Evolutionary conservation across 2,329 filamentous ascomycete genomes (phyloP), one percentile per base, ranked within the genome.

Genomic region (Plenodomus biglobosus): DNA sequence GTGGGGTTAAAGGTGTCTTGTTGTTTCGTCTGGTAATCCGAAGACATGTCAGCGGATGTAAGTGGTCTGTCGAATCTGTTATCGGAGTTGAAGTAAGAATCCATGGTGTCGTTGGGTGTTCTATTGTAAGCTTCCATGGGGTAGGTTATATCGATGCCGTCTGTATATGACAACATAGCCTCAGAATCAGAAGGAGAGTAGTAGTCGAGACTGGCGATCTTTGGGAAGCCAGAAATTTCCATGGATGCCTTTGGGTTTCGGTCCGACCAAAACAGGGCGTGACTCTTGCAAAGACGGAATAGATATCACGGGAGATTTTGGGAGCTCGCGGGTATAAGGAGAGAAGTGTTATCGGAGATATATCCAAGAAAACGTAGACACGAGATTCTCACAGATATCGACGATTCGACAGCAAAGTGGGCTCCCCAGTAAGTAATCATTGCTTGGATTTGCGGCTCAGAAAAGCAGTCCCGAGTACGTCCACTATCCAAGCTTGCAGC

Each of bases 21-120:
- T 16, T 50, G 46, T 46, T 65, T 62, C 3, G 52, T 41, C 0
- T 58, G 38, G 30, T 58, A 62, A 21, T 39, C 34, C 2, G 56
- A 43, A 3, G 58, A 27, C 46, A 53, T 48, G 34, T 69, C 64
- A 22, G 56, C 48, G 15, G 62, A 58, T 42, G 50, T 60, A 41
- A 64, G 48, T n/a, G 60, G 58, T 43, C 56, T 61, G 41, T 65
- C 57, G 43, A 65, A 60, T 40, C 63, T 58, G 11, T 50, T 46
- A 18, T 68, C 60, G 27, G 53, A 46, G 49, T 69, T 60, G 49
- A 71, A 58, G 48, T 64, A 68, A 22, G 58, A 48, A 24, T 61
- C 59, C 46, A 67, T 46, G 8, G 64, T 54, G 50, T 62, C 55
- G 43, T 68, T 55, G 17, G 63, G 56, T 19, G 46, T 52, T 20